Percentiles rank a stretch among this genome's conserved stretches.
Conservation (phyloP, 2,329 filamentous ascomycete species). For the Penicillium expansum region DNA sequence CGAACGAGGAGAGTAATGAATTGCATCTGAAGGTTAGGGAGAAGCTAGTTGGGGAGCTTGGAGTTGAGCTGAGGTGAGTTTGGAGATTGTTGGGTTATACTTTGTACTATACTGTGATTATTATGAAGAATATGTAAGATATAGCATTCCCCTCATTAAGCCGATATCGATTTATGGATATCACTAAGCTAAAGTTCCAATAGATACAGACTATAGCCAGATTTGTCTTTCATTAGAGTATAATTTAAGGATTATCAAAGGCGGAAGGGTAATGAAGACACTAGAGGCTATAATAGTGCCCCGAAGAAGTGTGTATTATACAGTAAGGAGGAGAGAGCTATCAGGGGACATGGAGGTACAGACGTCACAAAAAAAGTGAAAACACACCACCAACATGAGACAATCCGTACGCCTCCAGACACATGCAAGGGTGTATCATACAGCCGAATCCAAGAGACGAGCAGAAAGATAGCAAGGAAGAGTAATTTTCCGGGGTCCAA, state of each 20-base stretch:
- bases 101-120: slow-evolving; percentile 19
- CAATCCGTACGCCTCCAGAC: slow-evolving; percentile 31
- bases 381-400: slow-evolving; percentile 26
- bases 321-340: slow-evolving; percentile 36
- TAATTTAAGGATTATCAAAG: not conserved
- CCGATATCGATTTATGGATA: not conserved
- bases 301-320: slow-evolving; percentile 30
- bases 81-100: not conserved
- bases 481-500: slow-evolving; percentile 22
- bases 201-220: not conserved
- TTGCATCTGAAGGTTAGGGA: slow-evolving; percentile 68
- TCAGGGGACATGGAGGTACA: slow-evolving; percentile 14
- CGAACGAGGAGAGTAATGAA: slow-evolving; percentile 73
- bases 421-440: slow-evolving; percentile 35
- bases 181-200: not conserved
- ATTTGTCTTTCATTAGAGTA: not conserved
- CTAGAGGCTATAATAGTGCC: slow-evolving; percentile 8
- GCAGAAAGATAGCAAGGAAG: slow-evolving; percentile 22
- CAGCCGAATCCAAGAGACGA: slow-evolving; percentile 32
- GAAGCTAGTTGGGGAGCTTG: slow-evolving; percentile 66
- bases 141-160: slow-evolving; percentile 7
- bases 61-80: slow-evolving; percentile 70
- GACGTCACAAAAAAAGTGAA: slow-evolving; percentile 21
- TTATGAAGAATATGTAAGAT: slow-evolving; percentile 17
- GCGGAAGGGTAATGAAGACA: slow-evolving; percentile 12